Conservation (phyloP, 1,284 basidiomycete species). For the Leccinum fallax region DNA sequence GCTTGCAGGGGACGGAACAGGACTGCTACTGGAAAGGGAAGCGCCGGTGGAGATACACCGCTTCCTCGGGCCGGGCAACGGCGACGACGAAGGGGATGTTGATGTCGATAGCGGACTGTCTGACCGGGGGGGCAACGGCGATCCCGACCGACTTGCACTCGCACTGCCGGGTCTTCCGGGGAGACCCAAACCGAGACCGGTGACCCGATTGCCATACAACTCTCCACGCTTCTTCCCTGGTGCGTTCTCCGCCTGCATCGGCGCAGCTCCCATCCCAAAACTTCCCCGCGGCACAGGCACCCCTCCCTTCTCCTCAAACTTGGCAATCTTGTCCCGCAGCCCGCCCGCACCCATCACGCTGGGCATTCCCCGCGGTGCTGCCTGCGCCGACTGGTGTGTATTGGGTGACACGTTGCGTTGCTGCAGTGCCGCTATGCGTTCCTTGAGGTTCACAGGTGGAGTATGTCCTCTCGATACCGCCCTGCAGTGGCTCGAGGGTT, state of each 20-base stretch:
- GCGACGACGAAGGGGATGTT: neutral
- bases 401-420: conserved; percentile 50
- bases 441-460: conserved; percentile 64
- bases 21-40: conserved; percentile 14
- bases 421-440: conserved; percentile 74
- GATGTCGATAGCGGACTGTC: neutral
- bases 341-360: conserved; percentile 36
- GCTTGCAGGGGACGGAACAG: neutral
- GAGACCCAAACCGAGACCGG: conserved; percentile 38
- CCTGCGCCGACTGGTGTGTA: conserved; percentile 38
- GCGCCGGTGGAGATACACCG: conserved; percentile 35
- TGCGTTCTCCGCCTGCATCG: conserved; percentile 49
- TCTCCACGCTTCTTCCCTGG: conserved; percentile 56
- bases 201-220: conserved; percentile 72
- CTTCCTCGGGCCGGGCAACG: conserved; percentile 26
- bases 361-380: conserved; percentile 28
- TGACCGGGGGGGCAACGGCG: neutral
- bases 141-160: conserved; percentile 20
- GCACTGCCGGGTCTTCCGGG: neutral
- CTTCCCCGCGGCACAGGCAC: conserved; percentile 72
- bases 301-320: conserved; percentile 75
- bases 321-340: conserved; percentile 72
- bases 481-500: conserved; percentile 19
- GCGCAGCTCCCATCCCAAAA: conserved; percentile 64
- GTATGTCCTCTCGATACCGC: conserved; percentile 42